Conservation (phyloP, 306 rosid species). For the Bauhinia variegata region DNA sequence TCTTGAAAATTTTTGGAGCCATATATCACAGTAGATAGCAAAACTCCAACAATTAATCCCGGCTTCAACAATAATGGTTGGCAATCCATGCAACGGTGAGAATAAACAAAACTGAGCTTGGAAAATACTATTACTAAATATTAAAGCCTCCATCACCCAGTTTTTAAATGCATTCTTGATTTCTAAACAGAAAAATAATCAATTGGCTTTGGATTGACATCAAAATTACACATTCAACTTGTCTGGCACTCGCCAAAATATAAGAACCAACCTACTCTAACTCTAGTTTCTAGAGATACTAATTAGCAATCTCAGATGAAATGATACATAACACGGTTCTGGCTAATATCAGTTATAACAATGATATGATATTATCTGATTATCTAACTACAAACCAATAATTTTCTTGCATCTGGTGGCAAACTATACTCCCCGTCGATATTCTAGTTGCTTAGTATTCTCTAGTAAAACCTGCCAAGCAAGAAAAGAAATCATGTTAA, state of each 20-base stretch:
- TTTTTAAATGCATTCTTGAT: not conserved
- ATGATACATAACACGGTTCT: slow-evolving; percentile 1
- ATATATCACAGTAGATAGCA: too few relatives aligned
- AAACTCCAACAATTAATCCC: too few relatives aligned
- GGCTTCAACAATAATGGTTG: too few relatives aligned
- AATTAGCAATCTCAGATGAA: not conserved
- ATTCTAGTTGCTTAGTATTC: slow-evolving; percentile 77
- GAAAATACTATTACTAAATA: too few relatives aligned
- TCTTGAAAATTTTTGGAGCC: too few relatives aligned
- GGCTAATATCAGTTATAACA: not conserved
- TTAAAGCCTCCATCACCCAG: not conserved
- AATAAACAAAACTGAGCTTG: too few relatives aligned
- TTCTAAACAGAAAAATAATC: not conserved
- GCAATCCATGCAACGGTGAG: too few relatives aligned
- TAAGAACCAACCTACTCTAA: too few relatives aligned
- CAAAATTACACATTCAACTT: not conserved
- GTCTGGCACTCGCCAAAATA: too few relatives aligned
- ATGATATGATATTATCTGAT: not conserved
- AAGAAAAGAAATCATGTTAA: slow-evolving; percentile 20
- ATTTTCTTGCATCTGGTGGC: slow-evolving; percentile 25
- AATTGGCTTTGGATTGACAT: not conserved
- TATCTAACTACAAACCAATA: not conserved
- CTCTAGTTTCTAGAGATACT: not conserved
- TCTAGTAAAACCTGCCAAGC: slow-evolving; percentile 66
- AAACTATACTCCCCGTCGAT: slow-evolving; percentile 58